phyloP scores from a whole-genome alignment of 2,329 filamentous ascomycete genomes.

The Fonsecaea pedrosoi region DNA sequence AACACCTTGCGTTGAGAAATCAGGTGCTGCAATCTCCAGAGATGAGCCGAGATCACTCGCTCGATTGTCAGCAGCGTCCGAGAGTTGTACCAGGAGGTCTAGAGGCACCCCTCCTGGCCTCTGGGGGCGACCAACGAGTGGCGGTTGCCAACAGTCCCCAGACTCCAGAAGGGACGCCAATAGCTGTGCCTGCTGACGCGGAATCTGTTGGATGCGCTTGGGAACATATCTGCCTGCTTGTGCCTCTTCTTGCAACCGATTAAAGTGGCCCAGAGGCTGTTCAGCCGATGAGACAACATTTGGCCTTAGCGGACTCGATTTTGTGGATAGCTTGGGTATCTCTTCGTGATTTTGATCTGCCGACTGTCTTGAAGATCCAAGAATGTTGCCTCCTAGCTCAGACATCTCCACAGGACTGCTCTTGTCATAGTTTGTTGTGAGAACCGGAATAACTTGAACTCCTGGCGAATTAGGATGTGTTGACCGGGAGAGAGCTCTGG shows the following conservation, averaged over 20 bases:
- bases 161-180: conserved; percentile 27
- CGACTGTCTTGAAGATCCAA: neutral
- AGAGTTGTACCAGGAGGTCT: conserved; percentile 22
- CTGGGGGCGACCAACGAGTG: conserved; percentile 31
- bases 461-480: neutral
- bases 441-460: neutral
- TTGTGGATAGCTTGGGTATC: neutral
- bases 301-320: conserved; percentile 1
- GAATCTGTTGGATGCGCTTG: conserved; percentile 21
- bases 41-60: neutral
- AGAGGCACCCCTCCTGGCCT: conserved; percentile 33
- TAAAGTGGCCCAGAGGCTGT: conserved; percentile 11
- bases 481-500: neutral
- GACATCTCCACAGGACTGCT: conserved; percentile 17
- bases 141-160: conserved; percentile 40
- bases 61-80: conserved; percentile 21
- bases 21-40: neutral
- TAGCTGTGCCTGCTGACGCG: conserved; percentile 29
- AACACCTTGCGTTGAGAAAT: too few relatives aligned
- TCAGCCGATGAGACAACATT: neutral
- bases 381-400: conserved; percentile 3
- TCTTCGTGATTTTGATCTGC: neutral
- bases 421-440: conserved; percentile 2
- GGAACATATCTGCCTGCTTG: conserved; percentile 23
- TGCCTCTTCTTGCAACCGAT: conserved; percentile 25